Conservation (phyloP, 768 basidiomycete species). For the Amanita jacksonii region DNA sequence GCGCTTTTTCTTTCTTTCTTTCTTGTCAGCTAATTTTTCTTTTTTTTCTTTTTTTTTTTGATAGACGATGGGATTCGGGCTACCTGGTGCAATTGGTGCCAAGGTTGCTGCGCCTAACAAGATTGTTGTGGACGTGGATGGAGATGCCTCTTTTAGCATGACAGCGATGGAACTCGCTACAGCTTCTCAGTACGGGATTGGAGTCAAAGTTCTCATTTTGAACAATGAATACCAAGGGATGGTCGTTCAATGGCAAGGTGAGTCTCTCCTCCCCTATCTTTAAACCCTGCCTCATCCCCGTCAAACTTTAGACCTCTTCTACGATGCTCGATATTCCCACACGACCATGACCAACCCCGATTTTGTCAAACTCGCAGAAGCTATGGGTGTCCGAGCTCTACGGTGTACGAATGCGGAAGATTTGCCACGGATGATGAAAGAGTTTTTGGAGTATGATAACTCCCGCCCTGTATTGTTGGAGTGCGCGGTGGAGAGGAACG, state of each 20-base stretch:
- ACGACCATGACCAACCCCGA: slow-evolving; percentile 94
- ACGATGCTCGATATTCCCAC: slow-evolving; percentile 93
- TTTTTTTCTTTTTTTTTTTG: slow-evolving; percentile 4
- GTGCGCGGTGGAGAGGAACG: slow-evolving; percentile 73
- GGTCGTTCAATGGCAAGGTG: slow-evolving; percentile 99
- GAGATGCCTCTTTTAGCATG: slow-evolving; percentile 98
- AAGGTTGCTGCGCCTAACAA: slow-evolving; percentile 94
- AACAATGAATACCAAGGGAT: slow-evolving; percentile 99
- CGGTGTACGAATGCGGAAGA: slow-evolving; percentile 63
- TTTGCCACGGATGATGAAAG: slow-evolving; percentile 93
- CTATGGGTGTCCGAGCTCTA: slow-evolving; percentile 92
- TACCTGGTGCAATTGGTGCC: slow-evolving; percentile 91
- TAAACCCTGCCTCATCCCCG: slow-evolving; percentile 7
- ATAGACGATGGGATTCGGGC: slow-evolving; percentile 97
- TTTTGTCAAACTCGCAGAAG: slow-evolving; percentile 79
- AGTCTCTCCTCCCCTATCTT: slow-evolving; percentile 12
- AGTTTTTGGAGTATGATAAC: slow-evolving; percentile 92
- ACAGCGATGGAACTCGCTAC: slow-evolving; percentile 99
- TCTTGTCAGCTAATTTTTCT: slow-evolving; percentile 6
- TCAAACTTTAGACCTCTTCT: slow-evolving; percentile 68
- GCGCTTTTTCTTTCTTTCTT: slow-evolving; percentile 14
- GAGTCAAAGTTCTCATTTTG: slow-evolving; percentile 87
- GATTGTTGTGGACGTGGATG: slow-evolving; percentile 92
- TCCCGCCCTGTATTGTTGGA: slow-evolving; percentile 86
- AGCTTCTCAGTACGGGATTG: slow-evolving; percentile 83